Base-by-base conservation (phyloP, 306 rosid genomes). In the Acacia confusa region DNA sequence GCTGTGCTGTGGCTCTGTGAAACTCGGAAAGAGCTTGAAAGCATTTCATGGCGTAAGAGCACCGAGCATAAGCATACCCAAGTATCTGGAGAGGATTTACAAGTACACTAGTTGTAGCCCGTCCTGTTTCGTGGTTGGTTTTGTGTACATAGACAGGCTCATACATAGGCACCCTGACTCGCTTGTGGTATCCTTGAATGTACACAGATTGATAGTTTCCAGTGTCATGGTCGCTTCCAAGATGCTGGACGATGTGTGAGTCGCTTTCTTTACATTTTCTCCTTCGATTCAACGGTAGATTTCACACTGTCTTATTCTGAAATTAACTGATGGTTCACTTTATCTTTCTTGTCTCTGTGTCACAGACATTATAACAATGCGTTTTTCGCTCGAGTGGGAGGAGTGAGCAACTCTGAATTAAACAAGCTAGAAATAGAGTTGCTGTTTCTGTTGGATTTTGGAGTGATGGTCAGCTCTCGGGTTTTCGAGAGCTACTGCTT, bases 221-320 rank as follows among this genome's bases (percentile, higher is more conserved):
- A 82, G 92, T 70, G 77, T 90, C 78, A 88, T 95, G 98, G 88
- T 95, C 20, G 99, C 99, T 81, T 93, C 99, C 72, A 95, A 95
- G 92, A 87, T 92, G 89, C 92, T 95, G 7, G 99, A 95, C 82
- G 99, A 95, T 74, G 94, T 80, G 99, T 93, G 84, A 95, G 97
- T 86, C 83, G 48, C 52, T 71, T 43, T 72, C 78, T 52, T 48
- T 77, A 0, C 24, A 9, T 0, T 9, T 43, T 72, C 17, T 28
- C 30, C 72, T 77, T 61, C 40, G 38, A 60, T 34, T 58, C 9
- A 34, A 71, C 63, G 7, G 12, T 65, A 32, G 17, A 65, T 24
- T 67, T 38, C 43, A 63, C 76, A 8, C 10, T 2, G 61, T 20
- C 27, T 53, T 20, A 7, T n/a, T 55, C 61, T 7, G 61, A 55